Evolutionary conservation across 352 stramenopile species (phyloP), one percentile per base, ranked within the genome.

Genomic region (Phytopythium boreale): DNA sequence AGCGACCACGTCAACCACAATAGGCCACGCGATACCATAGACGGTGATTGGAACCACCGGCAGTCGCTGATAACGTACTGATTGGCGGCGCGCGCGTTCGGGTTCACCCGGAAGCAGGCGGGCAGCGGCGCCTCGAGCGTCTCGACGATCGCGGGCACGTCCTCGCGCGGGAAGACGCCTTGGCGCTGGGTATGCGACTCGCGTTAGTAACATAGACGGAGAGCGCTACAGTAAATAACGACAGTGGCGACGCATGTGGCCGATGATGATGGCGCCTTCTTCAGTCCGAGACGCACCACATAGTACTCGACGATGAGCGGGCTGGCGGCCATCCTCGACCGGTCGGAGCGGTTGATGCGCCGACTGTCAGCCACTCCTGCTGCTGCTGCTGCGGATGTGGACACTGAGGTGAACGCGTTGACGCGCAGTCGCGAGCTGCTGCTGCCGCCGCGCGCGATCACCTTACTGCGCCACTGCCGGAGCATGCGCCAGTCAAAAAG

Each of bases 21-120:
- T 44, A 15, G 7, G 2, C 22, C 4, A 19, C 3, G 26, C 19
- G 7, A 34, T 7, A 34, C 29, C 29, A 34, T 7, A 8, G 29
- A 34, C n/a, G n/a, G n/a, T n/a, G n/a, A n/a, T n/a, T 34, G 31
- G 8, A 24, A 22, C 15, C 9, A 47, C 41, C 17, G 11, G 41
- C 24, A 8, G 15, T 36, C 22, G 6, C 26, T 29, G 19, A 1
- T 19, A 31, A 63, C 69, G 43, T 69, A 83, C 77, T 47, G 49
- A 10, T 62, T 57, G 9, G 71, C 66, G 11, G 69, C 63, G 19
- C 56, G 52, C 0, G 67, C 43, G 52, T 77, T 87, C 19, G 81
- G 78, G 43, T 88, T 92, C 36, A 92, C 71, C 26, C 83, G 76
- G 58, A 92, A 92, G 71, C 83, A 92, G 39, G 82, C 79, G 12